Evolutionary conservation across 2,329 filamentous ascomycete genomes (phyloP).

Genomic region (Penicillium hordei): DNA sequence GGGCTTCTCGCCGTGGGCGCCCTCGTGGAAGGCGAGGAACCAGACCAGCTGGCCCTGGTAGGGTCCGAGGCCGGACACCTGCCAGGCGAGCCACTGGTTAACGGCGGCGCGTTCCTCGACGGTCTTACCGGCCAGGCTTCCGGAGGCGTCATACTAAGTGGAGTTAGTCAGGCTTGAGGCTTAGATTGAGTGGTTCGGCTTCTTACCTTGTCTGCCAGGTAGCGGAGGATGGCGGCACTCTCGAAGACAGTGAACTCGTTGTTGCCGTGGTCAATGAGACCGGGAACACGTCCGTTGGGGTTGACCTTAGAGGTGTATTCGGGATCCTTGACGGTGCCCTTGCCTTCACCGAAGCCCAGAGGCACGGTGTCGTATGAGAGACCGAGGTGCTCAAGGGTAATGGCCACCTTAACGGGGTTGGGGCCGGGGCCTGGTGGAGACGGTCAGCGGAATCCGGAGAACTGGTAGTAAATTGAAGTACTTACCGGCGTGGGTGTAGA

Average conservation of each 20-base stretch:
- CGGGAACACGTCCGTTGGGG: conserved; percentile 35
- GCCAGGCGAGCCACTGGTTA: conserved; percentile 14
- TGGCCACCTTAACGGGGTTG: conserved; percentile 31
- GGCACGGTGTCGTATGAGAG: neutral
- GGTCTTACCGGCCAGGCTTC: conserved; percentile 6
- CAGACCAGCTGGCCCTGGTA: conserved; percentile 11
- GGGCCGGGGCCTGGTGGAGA: neutral
- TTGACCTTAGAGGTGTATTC: conserved; percentile 18
- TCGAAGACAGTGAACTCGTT: conserved; percentile 51
- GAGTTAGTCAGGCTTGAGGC: neutral
- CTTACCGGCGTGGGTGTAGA: neutral
- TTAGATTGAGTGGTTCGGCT: neutral
- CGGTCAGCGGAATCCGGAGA: neutral
- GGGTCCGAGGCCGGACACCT: conserved; percentile 10
- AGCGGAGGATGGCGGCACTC: conserved; percentile 52
- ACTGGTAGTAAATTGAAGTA: neutral
- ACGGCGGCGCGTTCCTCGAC: conserved; percentile 5
- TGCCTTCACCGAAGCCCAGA: conserved; percentile 2
- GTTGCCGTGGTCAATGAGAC: conserved; percentile 50
- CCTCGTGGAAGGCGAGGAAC: conserved; percentile 11
- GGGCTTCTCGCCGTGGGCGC: conserved; percentile 11
- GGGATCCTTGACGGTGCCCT: conserved; percentile 1
- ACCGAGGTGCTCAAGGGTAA: conserved; percentile 1
- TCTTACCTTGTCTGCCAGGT: conserved; percentile 35
- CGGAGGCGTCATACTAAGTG: conserved; percentile 7